Evolutionary conservation across 306 rosid species (phyloP).

Genomic region (Oxytropis ochrocephala): DNA sequence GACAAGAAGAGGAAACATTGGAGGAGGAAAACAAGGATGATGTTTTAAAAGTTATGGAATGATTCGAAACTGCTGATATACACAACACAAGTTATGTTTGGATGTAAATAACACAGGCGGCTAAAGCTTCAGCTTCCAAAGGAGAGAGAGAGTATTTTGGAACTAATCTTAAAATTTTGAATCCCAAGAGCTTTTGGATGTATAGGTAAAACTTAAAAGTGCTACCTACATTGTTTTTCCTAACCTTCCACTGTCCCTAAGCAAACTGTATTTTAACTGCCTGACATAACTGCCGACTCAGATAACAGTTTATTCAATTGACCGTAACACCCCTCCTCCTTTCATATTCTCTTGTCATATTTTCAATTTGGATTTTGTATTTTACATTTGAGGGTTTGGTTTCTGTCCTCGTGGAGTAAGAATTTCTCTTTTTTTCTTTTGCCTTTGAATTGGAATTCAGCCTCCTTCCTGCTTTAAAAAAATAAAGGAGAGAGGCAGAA

Average conservation of each 20-base stretch:
- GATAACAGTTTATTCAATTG: background rate
- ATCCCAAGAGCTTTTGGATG: conserved; percentile 21
- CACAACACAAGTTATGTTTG: conserved; percentile 17
- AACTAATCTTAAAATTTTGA: conserved; percentile 14
- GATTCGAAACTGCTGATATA: conserved; percentile 20
- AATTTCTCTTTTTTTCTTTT: background rate
- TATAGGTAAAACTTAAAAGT: conserved; percentile 21
- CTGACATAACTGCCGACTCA: background rate
- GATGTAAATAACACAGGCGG: conserved; percentile 59
- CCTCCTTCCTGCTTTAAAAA: background rate
- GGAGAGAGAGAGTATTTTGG: conserved; percentile 10
- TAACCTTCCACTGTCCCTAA: background rate
- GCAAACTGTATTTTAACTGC: conserved; percentile 2
- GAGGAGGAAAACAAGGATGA: conserved; percentile 38
- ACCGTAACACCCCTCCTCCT: background rate
- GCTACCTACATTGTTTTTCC: background rate
- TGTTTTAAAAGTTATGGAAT: conserved; percentile 17
- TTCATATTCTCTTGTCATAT: background rate
- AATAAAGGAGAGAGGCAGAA: background rate
- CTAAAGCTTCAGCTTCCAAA: conserved; percentile 27
- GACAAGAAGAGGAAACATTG: conserved; percentile 23
- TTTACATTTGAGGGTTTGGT: too few relatives aligned
- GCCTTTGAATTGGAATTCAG: background rate
- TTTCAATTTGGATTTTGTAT: background rate
- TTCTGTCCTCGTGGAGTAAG: too few relatives aligned